Evolutionary conservation across 73 alveolate genomes (phyloP).

Genomic region (Tetrahymena thermophila): DNA sequence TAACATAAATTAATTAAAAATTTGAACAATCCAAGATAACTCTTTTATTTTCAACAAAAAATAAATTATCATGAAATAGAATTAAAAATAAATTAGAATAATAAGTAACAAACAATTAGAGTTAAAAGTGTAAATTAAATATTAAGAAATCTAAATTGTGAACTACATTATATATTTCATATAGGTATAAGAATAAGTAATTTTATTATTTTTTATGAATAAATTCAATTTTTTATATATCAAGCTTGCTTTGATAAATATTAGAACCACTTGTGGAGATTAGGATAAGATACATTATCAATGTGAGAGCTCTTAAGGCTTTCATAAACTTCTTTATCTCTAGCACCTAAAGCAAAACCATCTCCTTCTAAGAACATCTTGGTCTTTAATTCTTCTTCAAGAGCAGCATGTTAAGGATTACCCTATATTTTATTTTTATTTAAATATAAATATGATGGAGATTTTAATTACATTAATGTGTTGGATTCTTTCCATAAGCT

Average conservation of each 20-base stretch:
- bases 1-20: too few species aligned
- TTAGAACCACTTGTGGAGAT: not conserved
- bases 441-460: too few species aligned
- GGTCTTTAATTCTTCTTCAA: constrained; percentile 46
- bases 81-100: too few species aligned
- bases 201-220: not conserved
- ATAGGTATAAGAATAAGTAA: not conserved
- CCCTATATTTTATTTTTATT: not conserved
- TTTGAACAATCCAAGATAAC: too few species aligned
- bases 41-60: too few species aligned
- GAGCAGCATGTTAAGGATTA: constrained; percentile 38
- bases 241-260: not conserved
- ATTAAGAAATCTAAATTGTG: not conserved
- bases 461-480: not conserved
- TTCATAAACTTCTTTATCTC: constrained; percentile 23
- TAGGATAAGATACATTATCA: not conserved
- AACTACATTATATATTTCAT: not conserved
- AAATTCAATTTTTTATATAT: not conserved
- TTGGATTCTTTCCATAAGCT: constrained; percentile 15
- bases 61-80: too few species aligned
- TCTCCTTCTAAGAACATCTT: constrained; percentile 37
- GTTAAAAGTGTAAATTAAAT: not conserved
- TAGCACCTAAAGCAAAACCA: constrained; percentile 24
- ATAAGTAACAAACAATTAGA: too few species aligned
- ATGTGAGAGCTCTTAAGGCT: not conserved